phyloP scores from a whole-genome alignment of 2,329 filamentous ascomycete species.

The Colletotrichum liriopes region DNA sequence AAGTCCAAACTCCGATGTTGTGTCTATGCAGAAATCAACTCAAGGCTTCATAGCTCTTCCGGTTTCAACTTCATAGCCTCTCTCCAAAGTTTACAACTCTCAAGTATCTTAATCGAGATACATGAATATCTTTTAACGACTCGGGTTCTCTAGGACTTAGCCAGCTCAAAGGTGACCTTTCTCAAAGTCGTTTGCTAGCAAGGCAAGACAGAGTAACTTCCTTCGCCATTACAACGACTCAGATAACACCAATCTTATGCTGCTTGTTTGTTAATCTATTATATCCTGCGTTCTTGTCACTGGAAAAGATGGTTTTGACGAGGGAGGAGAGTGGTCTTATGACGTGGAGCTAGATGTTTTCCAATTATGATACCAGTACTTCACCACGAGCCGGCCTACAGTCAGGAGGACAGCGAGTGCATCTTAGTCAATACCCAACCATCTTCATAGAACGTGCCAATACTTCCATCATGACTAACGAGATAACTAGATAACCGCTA shows the following conservation, averaged over 20 bases:
- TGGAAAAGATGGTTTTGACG: neutral
- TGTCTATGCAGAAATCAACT: neutral
- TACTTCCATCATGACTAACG: too few species aligned
- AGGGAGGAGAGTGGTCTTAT: too few species aligned
- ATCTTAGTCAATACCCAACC: too few species aligned
- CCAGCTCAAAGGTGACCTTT: neutral
- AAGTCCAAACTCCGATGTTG: neutral
- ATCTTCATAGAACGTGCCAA: too few species aligned
- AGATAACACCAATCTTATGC: too few species aligned
- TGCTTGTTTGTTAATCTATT: neutral
- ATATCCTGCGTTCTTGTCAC: neutral
- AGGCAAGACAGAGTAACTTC: neutral
- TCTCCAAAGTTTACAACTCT: neutral
- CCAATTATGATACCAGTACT: too few species aligned
- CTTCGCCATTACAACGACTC: neutral
- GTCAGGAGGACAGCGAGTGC: too few species aligned
- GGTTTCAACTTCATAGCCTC: neutral
- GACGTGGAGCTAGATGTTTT: too few species aligned
- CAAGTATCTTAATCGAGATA: neutral
- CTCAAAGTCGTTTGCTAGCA: neutral
- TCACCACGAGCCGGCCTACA: too few species aligned
- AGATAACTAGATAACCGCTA: too few species aligned
- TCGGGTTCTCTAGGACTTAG: neutral
- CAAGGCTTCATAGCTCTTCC: neutral
- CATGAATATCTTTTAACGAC: neutral